Evolutionary conservation across 352 stramenopile genomes (phyloP), one percentile per base, ranked within the genome.

Genomic region (Globisporangium abappressorium): DNA sequence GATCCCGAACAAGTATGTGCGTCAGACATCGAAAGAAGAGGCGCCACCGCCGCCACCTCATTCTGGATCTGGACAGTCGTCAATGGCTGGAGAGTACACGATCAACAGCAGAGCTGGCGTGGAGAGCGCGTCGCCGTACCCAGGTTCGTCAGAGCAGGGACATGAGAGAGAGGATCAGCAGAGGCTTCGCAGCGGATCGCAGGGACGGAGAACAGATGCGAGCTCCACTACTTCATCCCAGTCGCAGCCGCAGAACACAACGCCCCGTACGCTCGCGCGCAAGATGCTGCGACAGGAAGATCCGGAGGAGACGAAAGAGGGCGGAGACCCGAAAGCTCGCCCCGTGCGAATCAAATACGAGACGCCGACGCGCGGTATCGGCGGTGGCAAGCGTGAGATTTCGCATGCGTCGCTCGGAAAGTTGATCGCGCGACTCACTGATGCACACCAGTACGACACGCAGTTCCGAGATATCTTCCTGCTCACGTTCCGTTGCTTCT

Each of bases 401-500:
- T 93, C 87, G n/a, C 86, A 94, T 56, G 88, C 88, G 26, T 94
- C 88, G 8, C 72, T 96, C 6, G 88, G 88, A 15, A 94, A 94
- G 68, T 73, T 96, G 9, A 84, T 96, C 26, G 88, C 87, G 4
- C 86, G 86, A 7, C 71, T 96, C 4, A 96, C 88, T 14, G 88
- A 96, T 63, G 86, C 88, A 11, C 88, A 94, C 43, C 80, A 94
- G 75, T 93, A 92, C 63, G 88, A 96, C 62, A 92, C 77, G 11
- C 80, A 94, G 72, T 96, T 96, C 69, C 86, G 88, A 30, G 86
- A 96, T 57, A 78, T 92, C 22, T 96, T 96, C 63, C 57, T 96
- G 62, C 73, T 96, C 22, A 96, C 86, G 57, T 96, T 83, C 71
- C 79, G 82, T 6, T 89, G 83, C 34, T 94, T 94, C 69, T 94